These are phyloP conservation scores for Pestalotiopsis sp. DNA, from an alignment of 2,329 filamentous ascomycete genomes.

Conservation along the genomic window DNA sequence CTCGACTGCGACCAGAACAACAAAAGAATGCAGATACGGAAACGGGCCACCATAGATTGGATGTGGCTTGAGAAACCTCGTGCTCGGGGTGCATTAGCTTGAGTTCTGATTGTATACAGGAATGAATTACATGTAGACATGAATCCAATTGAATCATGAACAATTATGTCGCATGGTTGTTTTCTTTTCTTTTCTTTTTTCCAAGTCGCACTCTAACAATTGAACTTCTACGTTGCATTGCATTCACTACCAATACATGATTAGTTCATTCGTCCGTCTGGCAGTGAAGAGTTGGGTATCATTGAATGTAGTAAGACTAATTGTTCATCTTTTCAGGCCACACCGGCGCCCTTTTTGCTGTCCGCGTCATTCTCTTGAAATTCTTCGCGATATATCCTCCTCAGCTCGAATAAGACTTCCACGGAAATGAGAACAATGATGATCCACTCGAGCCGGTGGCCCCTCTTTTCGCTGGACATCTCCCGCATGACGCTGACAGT, in stretches of 20 bases:
- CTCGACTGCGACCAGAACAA: neutral
- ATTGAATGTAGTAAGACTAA: neutral
- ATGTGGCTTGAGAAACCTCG: too few species aligned
- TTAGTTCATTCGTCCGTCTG: neutral
- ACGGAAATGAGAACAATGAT: constrained; percentile 93
- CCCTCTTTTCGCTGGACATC: constrained; percentile 86
- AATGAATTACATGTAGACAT: too few species aligned
- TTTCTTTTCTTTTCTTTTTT: too few species aligned
- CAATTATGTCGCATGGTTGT: too few species aligned
- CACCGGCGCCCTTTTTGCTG: neutral
- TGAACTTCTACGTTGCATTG: too few species aligned
- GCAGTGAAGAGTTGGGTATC: constrained; percentile 7
- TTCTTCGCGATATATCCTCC: constrained; percentile 11
- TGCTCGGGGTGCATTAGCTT: too few species aligned
- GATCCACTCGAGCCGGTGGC: constrained; percentile 86
- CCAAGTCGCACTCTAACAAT: too few species aligned
- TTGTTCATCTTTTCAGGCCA: neutral
- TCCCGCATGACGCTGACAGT: constrained; percentile 88
- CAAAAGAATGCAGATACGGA: neutral
- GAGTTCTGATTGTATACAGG: too few species aligned
- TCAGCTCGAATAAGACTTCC: constrained; percentile 84
- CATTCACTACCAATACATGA: neutral
- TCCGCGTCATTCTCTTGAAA: neutral
- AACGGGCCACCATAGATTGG: neutral
- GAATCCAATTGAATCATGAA: too few species aligned